Evolutionary conservation across 108 stramenopile genomes (phyloP).

Genomic region (Epithemia pelagica): DNA sequence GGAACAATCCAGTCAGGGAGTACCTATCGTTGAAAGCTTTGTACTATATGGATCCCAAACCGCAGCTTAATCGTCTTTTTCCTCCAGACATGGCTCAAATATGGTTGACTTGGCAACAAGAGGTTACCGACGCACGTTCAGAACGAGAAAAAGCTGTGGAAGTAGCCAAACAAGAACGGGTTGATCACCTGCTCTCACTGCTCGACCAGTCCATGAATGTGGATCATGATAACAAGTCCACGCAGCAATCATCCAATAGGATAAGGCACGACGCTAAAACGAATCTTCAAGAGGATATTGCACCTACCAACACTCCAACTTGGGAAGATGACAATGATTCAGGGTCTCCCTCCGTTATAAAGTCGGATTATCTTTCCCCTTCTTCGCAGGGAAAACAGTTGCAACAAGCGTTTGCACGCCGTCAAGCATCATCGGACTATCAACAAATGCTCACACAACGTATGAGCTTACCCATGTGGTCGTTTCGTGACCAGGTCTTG

Average conservation of each 20-base stretch:
- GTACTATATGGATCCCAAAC: slow-evolving; percentile 44
- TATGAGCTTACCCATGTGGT: slow-evolving; percentile 88
- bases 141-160: slow-evolving; percentile 16
- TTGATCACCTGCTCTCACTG: slow-evolving; percentile 32
- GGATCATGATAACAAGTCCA: slow-evolving; percentile 1
- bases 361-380: not conserved
- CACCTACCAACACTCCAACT: no score
- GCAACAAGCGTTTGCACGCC: slow-evolving; percentile 25
- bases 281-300: no score
- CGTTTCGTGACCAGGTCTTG: slow-evolving; percentile 88
- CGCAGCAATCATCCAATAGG: not conserved
- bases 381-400: slow-evolving; percentile 18
- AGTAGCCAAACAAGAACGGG: slow-evolving; percentile 12
- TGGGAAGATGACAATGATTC: no score
- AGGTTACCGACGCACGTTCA: slow-evolving; percentile 22
- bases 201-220: slow-evolving; percentile 13
- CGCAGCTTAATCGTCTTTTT: slow-evolving; percentile 52
- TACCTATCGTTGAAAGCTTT: slow-evolving; percentile 20
- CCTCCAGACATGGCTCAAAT: slow-evolving; percentile 31
- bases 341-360: no score
- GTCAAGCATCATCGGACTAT: slow-evolving; percentile 22
- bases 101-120: slow-evolving; percentile 59
- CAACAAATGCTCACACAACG: slow-evolving; percentile 75
- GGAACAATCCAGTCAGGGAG: not conserved
- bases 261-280: no score